Percentiles rank a stretch among this genome's conserved stretches.
These are phyloP conservation scores for Malassezia slooffiae DNA, from an alignment of 1,284 basidiomycete species.

Conservation along the genomic window DNA sequence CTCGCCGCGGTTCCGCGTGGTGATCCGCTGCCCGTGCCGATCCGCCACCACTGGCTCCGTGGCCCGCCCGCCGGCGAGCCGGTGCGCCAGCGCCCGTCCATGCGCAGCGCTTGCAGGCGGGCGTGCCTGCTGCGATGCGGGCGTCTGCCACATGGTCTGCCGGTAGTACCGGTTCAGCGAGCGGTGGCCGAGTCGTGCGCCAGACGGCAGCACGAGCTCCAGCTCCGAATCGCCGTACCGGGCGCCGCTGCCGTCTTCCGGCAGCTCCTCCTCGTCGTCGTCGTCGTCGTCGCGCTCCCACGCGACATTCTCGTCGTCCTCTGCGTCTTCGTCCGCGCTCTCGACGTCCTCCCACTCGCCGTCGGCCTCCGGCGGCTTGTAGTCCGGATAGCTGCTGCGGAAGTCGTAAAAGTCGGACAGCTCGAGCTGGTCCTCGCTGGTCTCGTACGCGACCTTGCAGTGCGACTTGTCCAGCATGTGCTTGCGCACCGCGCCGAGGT, in stretches of 20 bases:
- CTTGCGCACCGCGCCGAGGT: conserved; percentile 29
- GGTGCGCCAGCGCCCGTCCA: conserved; percentile 27
- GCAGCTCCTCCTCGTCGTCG: not conserved
- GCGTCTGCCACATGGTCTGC: conserved; percentile 51
- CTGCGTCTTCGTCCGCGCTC: conserved; percentile 22
- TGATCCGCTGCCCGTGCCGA: conserved; percentile 29
- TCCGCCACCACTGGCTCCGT: conserved; percentile 24
- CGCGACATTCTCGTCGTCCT: conserved; percentile 18
- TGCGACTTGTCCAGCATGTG: conserved; percentile 53
- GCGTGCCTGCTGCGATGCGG: conserved; percentile 11
- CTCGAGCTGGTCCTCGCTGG: conserved; percentile 68
- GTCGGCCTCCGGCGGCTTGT: conserved; percentile 42
- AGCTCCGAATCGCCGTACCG: conserved; percentile 51
- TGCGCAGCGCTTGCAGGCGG: conserved; percentile 1
- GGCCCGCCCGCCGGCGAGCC: conserved; percentile 22
- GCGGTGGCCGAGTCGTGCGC: conserved; percentile 81
- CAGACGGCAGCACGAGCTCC: conserved; percentile 90
- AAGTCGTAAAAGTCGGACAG: conserved; percentile 92
- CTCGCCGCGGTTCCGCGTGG: conserved; percentile 70
- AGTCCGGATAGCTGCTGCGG: conserved; percentile 60
- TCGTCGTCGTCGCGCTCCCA: conserved; percentile 15
- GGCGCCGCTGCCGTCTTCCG: conserved; percentile 8
- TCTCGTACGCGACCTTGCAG: conserved; percentile 87
- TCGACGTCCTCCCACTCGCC: conserved; percentile 39
- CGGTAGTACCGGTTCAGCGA: conserved; percentile 75